phyloP scores from a whole-genome alignment of 371 early-diverging fungal species.

The Gilbertella persicaria region DNA sequence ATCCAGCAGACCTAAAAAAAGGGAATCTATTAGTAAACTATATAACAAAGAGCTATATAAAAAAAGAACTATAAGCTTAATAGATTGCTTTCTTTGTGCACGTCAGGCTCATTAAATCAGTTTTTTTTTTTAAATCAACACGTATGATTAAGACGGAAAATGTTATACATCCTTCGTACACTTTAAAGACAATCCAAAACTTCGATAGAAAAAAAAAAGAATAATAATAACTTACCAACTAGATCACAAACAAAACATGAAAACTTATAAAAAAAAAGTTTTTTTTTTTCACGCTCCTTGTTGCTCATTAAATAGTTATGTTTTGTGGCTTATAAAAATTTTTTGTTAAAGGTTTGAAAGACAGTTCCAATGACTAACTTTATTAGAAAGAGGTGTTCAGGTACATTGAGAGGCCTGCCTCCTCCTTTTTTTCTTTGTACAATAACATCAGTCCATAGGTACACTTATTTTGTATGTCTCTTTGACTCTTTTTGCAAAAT shows the following conservation, averaged over 20 bases:
- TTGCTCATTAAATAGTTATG: background rate
- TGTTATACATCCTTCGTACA: constrained; percentile 24
- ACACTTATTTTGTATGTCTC: constrained; percentile 27
- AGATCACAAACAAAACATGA: background rate
- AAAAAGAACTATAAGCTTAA: too few relatives aligned
- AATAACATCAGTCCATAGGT: constrained; percentile 17
- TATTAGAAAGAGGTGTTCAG: background rate
- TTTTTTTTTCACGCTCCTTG: background rate
- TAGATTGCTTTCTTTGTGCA: background rate
- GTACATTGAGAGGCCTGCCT: background rate
- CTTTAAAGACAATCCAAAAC: too few relatives aligned
- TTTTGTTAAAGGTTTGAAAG: too few relatives aligned
- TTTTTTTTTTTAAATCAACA: constrained; percentile 31
- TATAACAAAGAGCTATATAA: too few relatives aligned
- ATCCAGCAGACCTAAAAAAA: too few relatives aligned
- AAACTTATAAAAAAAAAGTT: background rate
- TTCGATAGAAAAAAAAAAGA: background rate
- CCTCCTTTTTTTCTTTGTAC: background rate
- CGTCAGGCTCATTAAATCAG: constrained; percentile 42
- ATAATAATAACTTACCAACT: constrained; percentile 9
- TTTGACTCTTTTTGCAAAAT: constrained; percentile 46
- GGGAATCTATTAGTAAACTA: too few relatives aligned
- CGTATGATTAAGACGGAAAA: constrained; percentile 28
- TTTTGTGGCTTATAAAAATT: constrained; percentile 6
- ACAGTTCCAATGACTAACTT: background rate